These are phyloP conservation scores for Acer saccharum DNA, from an alignment of 345 rosid species.

Conservation along the genomic window DNA sequence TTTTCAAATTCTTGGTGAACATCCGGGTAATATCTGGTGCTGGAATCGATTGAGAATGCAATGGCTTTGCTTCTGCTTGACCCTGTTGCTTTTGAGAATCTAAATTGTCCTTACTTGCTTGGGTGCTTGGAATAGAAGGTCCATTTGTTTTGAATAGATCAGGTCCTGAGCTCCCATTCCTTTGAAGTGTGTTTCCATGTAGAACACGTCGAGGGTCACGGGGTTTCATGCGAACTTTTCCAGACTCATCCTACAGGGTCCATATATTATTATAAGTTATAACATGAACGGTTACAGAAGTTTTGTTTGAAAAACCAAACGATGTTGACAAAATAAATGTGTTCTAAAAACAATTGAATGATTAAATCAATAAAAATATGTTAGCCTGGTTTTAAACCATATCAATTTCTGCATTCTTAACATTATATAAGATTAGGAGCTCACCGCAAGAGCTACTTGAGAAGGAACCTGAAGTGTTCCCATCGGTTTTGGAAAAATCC, in stretches of 20 bases:
- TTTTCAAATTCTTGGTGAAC: conserved; percentile 70
- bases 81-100: conserved; percentile 37
- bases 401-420: conserved; percentile 9
- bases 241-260: conserved; percentile 60
- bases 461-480: conserved; percentile 47
- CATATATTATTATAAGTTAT: neutral
- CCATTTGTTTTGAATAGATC: conserved; percentile 58
- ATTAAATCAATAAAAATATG: neutral
- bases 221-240: conserved; percentile 88
- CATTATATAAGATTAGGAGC: conserved; percentile 28
- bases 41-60: conserved; percentile 37
- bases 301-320: neutral
- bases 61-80: conserved; percentile 36
- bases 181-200: conserved; percentile 62
- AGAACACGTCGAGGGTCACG: conserved; percentile 97
- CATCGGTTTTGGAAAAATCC: conserved; percentile 46
- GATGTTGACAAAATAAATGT: neutral
- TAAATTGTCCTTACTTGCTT: conserved; percentile 37
- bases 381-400: neutral
- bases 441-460: conserved; percentile 43
- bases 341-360: neutral
- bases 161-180: conserved; percentile 43
- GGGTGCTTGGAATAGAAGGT: conserved; percentile 27
- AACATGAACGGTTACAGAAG: neutral
- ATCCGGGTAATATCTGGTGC: conserved; percentile 63